Conservation (phyloP, 305 asterid species). For the Striga hermonthica region DNA sequence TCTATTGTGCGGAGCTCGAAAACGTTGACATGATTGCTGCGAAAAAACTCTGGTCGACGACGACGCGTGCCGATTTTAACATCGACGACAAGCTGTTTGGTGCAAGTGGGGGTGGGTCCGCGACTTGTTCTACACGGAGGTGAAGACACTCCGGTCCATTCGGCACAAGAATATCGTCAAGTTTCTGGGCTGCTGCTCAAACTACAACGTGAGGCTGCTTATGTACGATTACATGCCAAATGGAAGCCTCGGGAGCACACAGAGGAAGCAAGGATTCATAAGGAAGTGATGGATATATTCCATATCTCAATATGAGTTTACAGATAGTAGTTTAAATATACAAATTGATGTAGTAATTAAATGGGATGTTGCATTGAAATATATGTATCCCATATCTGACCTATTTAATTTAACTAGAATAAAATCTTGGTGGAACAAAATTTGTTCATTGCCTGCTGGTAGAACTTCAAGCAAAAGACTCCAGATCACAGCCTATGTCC, state of each 20-base stretch:
- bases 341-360: no score
- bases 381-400: no score
- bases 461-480: no score
- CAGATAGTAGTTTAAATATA: no score
- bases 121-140: constrained; percentile 79
- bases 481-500: no score
- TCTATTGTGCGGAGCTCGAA: constrained; percentile 59
- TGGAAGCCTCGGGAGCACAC: constrained; percentile 53
- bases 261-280: no score
- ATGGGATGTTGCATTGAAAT: no score
- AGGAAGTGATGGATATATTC: no score
- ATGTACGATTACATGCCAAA: constrained; percentile 88
- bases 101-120: constrained; percentile 47
- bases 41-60: constrained; percentile 69
- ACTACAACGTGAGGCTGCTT: constrained; percentile 58
- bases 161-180: constrained; percentile 58
- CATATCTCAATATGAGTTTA: no score
- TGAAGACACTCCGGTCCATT: constrained; percentile 73
- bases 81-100: constrained; percentile 38
- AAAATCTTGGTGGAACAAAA: no score
- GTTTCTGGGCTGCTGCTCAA: constrained; percentile 86
- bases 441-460: no score
- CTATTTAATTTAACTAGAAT: no score
- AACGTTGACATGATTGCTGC: constrained; percentile 73
- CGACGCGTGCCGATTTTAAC: constrained; percentile 28